Base-by-base conservation (phyloP, 2,329 filamentous ascomycete genomes). In the Xenoacremonium recifei region DNA sequence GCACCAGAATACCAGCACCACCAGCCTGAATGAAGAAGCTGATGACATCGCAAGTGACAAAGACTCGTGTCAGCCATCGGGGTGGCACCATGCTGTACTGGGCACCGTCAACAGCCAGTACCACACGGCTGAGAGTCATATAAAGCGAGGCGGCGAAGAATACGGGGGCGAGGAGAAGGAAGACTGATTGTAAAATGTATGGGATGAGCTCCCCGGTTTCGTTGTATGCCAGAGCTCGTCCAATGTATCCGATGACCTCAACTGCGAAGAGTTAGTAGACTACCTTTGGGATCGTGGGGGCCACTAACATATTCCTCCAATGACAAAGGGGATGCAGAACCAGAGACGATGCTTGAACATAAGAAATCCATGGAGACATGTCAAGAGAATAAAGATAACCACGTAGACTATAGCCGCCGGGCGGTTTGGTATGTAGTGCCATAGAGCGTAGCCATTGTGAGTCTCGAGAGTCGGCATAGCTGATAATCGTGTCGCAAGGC, bases 261-360 rank as follows among this genome's bases (percentile, higher is more conserved):
- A 52, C 51, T 50, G 32, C 10, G 21, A 15, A 16, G 33, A 25
- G n/a, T 45, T 5, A 40, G 39, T 6, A 5, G 16, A 6, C 10
- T 15, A 13, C 9, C 21, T 3, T 15, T 17, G 18, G 18, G n/a
- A 34, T 10, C 19, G 13, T 13, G n/a, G 45, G 11, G 20, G 51
- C 44, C 38, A 61, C 73, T 39, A 64, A 75, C 72, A 70, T 7
- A 67, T 35, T 5, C 67, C 70, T 4, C 73, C 74, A 13, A 72
- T 50, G 9, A 70, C 48, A 45, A 76, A 69, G 0, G 70, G 64
- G 7, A 70, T 62, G 49, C 74, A 75, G 54, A 73, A 79, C 70
- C 72, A 77, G 32, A 67, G 71, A 25, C 66, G 59, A 18, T 67
- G 66, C 21, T 63, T 67, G 23, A 69, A 50, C 21, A 76, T 57